These are phyloP conservation scores for Malassezia obtusa DNA, from an alignment of 1,284 basidiomycete genomes.

Conservation along the genomic window DNA sequence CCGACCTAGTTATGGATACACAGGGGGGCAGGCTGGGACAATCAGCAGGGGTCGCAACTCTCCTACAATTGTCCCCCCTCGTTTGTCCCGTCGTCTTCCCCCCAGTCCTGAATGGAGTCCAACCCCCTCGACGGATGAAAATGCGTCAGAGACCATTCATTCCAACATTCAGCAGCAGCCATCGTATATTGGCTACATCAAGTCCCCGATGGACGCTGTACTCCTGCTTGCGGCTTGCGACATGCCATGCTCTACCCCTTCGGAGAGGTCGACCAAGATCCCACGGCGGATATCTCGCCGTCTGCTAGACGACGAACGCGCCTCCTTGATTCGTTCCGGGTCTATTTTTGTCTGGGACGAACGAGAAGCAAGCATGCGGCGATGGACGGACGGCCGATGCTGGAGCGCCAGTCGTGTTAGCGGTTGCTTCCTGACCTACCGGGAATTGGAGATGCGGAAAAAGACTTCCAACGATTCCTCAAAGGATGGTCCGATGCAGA, in stretches of 20 bases:
- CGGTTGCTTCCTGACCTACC: constrained; percentile 52
- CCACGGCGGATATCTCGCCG: constrained; percentile 39
- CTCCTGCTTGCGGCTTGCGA: constrained; percentile 43
- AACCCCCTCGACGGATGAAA: background rate
- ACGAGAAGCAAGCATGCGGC: constrained; percentile 49
- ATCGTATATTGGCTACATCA: constrained; percentile 42
- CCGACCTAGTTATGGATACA: too few species aligned
- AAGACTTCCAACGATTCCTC: constrained; percentile 25
- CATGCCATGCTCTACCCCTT: constrained; percentile 18
- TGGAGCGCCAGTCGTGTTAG: constrained; percentile 53
- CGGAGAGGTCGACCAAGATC: constrained; percentile 16
- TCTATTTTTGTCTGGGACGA: constrained; percentile 47
- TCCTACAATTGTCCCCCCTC: background rate
- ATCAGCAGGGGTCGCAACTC: too few species aligned
- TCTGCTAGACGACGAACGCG: constrained; percentile 40
- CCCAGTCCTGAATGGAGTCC: constrained; percentile 3
- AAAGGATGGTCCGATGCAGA: constrained; percentile 27
- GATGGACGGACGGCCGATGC: constrained; percentile 52
- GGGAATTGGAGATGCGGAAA: constrained; percentile 46
- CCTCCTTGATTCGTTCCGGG: constrained; percentile 35
- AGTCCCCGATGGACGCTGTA: constrained; percentile 44
- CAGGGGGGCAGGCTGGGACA: too few species aligned
- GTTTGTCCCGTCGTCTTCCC: background rate
- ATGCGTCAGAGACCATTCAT: background rate
- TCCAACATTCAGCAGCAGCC: constrained; percentile 17